Conservation (phyloP, 345 rosid genomes). For the Trapa bicornis region DNA sequence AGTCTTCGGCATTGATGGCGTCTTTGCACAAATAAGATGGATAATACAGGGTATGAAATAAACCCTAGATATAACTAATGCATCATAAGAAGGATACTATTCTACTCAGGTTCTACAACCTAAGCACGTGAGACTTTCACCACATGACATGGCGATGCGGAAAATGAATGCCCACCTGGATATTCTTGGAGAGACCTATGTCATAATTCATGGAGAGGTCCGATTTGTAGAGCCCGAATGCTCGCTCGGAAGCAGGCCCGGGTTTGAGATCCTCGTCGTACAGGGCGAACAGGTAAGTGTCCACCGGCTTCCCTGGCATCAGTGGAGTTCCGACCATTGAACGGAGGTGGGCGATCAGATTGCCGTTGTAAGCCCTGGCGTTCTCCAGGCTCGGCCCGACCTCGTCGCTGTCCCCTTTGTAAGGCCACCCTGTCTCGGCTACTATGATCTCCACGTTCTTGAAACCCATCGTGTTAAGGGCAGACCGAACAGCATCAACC, state of each 20-base stretch:
- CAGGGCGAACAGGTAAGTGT: constrained; percentile 73
- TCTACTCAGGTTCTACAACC: too few relatives aligned
- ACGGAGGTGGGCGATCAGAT: constrained; percentile 67
- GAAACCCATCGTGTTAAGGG: constrained; percentile 48
- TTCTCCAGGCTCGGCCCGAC: constrained; percentile 65
- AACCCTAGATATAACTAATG: neutral
- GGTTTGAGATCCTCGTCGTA: constrained; percentile 87
- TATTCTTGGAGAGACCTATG: constrained; percentile 47
- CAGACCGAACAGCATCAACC: constrained; percentile 82
- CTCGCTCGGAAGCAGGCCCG: constrained; percentile 54
- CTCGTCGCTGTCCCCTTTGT: constrained; percentile 66
- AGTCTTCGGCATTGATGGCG: constrained; percentile 13
- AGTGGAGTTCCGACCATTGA: constrained; percentile 74
- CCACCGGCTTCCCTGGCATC: constrained; percentile 81
- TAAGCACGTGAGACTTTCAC: too few relatives aligned
- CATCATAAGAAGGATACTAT: too few relatives aligned
- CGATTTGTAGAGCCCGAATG: constrained; percentile 66
- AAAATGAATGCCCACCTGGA: constrained; percentile 18
- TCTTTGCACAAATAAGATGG: neutral
- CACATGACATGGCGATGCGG: neutral
- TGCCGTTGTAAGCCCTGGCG: constrained; percentile 74
- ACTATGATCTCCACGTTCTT: constrained; percentile 73
- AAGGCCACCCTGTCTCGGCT: constrained; percentile 98
- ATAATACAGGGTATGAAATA: neutral
- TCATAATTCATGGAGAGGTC: constrained; percentile 72